Conservation (phyloP, 192 early-diverging fungal species). For the Umbelopsis ramanniana region DNA sequence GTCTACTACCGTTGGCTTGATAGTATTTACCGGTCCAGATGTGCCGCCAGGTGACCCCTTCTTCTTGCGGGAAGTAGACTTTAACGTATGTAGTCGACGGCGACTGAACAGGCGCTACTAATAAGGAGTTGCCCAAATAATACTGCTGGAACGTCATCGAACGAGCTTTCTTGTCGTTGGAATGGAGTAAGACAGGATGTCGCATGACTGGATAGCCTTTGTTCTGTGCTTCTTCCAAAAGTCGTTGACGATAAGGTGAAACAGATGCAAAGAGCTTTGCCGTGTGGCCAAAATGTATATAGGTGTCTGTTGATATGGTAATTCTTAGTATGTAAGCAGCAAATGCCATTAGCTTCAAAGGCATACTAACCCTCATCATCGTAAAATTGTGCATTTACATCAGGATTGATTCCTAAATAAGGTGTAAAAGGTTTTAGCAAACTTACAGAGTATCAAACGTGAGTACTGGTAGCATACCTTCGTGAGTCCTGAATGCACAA, state of each 20-base stretch:
- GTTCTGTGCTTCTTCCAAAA: conserved; percentile 38
- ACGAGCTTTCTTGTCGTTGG: conserved; percentile 33
- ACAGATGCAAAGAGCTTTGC: conserved; percentile 35
- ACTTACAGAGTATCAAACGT: neutral
- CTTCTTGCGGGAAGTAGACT: conserved; percentile 44
- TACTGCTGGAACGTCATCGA: conserved; percentile 47
- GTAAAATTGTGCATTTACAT: conserved; percentile 48
- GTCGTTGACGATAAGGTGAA: conserved; percentile 31
- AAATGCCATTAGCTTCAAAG: neutral
- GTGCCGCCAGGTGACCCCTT: conserved; percentile 36
- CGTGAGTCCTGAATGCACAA: conserved; percentile 36
- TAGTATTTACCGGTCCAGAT: conserved; percentile 43
- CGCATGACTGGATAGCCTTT: conserved; percentile 46
- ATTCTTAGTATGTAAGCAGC: neutral
- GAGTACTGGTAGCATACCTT: conserved; percentile 19
- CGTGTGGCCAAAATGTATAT: conserved; percentile 34
- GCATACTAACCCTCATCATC: conserved; percentile 37
- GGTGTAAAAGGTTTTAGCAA: neutral
- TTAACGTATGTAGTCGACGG: conserved; percentile 37
- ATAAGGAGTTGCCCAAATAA: conserved; percentile 37
- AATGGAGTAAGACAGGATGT: conserved; percentile 42
- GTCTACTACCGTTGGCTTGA: conserved; percentile 31
- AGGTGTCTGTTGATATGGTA: conserved; percentile 25
- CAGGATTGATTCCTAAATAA: conserved; percentile 27
- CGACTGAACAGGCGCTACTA: conserved; percentile 41